Evolutionary conservation across 805 yeast genomes (phyloP), one percentile per base, ranked within the genome.

Genomic region (Candida cerambycidarum): DNA sequence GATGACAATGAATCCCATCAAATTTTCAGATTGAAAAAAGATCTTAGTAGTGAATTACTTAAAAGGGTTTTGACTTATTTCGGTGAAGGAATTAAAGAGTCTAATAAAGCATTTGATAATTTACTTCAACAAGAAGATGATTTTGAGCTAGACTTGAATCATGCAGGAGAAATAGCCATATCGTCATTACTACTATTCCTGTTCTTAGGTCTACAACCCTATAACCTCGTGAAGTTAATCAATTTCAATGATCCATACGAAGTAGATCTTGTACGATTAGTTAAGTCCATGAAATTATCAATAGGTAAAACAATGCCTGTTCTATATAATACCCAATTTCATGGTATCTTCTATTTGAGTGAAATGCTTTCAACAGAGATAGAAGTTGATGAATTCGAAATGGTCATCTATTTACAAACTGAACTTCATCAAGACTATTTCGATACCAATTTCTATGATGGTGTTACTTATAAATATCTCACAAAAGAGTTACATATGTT

Each of bases 261-360:
- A 15, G 16, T 37, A 13, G 41, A 32, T n/a, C 21, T 42, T 16
- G 4, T 42, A 14, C 10, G 38, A 8, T 14, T 42, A 25, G 23
- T 32, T 10, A 30, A 25, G 14, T 42, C 41, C 8, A 42, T 42
- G 45, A 42, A 42, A 31, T 17, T 31, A 8, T 13, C 24, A 16
- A 31, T 42, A 3, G 30, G 25, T 2, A 37, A 31, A 25, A 11
- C 29, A 3, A n/a, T 36, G 21, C 41, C 41, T 4, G 2, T 31
- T 18, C 12, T 42, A 25, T 24, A 12, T 12, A 32, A 37, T 6
- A 37, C 41, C 9, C 31, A n/a, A 32, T 42, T 18, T 17, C 34
- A 32, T 17, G 45, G 45, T 3, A n/a, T 42, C 3, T 31, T 37
- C 16, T 28, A 37, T 37, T 13, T 37, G 5, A 27, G 28, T 29